Conservation (phyloP, 371 early-diverging fungal genomes). For the Apophysomyces elegans region DNA sequence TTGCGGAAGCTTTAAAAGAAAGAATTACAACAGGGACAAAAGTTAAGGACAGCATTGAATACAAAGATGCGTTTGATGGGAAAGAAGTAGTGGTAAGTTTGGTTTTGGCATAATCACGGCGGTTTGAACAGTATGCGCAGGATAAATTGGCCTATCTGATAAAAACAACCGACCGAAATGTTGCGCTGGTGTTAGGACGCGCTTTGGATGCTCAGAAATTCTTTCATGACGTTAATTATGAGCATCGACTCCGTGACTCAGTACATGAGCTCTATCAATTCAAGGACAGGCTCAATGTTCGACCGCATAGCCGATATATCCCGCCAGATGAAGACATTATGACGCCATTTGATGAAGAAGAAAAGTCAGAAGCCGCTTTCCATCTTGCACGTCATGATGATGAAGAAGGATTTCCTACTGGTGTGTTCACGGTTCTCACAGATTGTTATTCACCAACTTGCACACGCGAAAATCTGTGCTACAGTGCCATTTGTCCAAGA, state of each 20-base stretch:
- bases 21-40: conserved; percentile 53
- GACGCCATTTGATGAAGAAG: conserved; percentile 20
- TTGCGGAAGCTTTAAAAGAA: conserved; percentile 72
- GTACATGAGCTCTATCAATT: conserved; percentile 69
- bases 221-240: conserved; percentile 75
- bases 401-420: conserved; percentile 52
- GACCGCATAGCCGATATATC: conserved; percentile 16
- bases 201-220: conserved; percentile 74
- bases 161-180: conserved; percentile 64
- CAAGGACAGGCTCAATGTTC: conserved; percentile 36
- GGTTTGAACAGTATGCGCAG: conserved; percentile 34
- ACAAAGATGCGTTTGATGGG: conserved; percentile 81
- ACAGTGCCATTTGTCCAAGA: conserved; percentile 63
- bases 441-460: conserved; percentile 76
- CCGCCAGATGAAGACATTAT: conserved; percentile 15
- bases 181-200: conserved; percentile 72
- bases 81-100: conserved; percentile 75
- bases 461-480: conserved; percentile 54
- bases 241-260: conserved; percentile 67
- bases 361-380: conserved; percentile 5
- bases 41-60: conserved; percentile 78
- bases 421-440: conserved; percentile 69
- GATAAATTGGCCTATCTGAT: conserved; percentile 64
- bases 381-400: conserved; percentile 12
- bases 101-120: not conserved